These are phyloP conservation scores for Trypanosoma brucei DNA, from an alignment of 208 protist genomes.

Conservation along the genomic window DNA sequence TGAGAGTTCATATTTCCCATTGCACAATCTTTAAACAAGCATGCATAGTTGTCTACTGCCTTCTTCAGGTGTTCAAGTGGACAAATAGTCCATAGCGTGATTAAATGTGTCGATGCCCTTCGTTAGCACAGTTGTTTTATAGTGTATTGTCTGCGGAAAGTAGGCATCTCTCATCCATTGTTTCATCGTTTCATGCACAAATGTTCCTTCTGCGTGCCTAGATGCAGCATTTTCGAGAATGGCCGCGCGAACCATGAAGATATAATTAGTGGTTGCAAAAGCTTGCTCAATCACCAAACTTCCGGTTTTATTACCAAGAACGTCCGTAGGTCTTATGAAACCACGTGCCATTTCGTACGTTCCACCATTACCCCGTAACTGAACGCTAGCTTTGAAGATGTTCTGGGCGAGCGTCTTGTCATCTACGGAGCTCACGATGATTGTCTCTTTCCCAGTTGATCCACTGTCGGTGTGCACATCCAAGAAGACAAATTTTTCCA, in stretches of 20 bases:
- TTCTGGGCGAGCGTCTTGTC: constrained; percentile 19
- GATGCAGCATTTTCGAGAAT: constrained; percentile 76
- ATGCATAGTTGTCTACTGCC: too few species aligned
- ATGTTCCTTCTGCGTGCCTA: constrained; percentile 41
- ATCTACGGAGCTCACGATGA: constrained; percentile 41
- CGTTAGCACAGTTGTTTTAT: constrained; percentile 49
- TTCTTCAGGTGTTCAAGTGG: background rate
- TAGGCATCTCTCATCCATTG: constrained; percentile 78
- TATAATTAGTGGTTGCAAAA: constrained; percentile 64
- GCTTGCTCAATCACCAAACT: constrained; percentile 54
- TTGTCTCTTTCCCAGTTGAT: constrained; percentile 54
- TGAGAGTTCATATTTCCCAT: too few species aligned
- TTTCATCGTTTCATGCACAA: constrained; percentile 67
- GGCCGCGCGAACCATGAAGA: constrained; percentile 52
- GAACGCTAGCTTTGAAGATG: constrained; percentile 24
- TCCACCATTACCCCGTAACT: constrained; percentile 23
- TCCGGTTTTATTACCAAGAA: constrained; percentile 34
- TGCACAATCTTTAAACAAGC: too few species aligned
- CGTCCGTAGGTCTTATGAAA: constrained; percentile 31
- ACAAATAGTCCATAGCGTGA: constrained; percentile 16
- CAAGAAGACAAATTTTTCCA: constrained; percentile 49
- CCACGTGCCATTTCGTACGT: constrained; percentile 46
- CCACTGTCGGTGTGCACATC: constrained; percentile 78
- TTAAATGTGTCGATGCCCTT: constrained; percentile 41
- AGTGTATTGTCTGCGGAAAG: constrained; percentile 65